Base-by-base conservation (phyloP, 495 filamentous ascomycete genomes). In the Elasticomyces elasticus region DNA sequence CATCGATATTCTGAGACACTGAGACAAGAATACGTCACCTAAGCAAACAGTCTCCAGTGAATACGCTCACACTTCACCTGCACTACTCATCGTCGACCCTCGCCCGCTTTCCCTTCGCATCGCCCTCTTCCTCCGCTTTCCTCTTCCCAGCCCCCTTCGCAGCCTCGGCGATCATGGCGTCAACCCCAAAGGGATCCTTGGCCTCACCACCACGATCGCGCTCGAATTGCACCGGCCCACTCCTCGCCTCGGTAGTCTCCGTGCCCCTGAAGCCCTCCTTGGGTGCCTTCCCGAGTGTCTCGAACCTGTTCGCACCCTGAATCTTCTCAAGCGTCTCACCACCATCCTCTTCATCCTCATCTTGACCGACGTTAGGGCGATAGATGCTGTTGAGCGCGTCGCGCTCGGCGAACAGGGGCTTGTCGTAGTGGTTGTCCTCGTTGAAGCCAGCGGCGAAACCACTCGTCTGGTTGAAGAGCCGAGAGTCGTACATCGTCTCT, bases 141-240 rank as follows among this genome's bases (percentile, higher is more conserved):
- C 90, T 82, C 66, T 94, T 72, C 42, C 66, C 67, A 17, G 64
- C 66, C 1, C 73, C 64, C 55, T 80, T 71, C 58, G 69, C 83
- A 66, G 86, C 87, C 67, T 94, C 87, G 23, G 75, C 78, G 64
- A 99, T 84, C 75, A 98, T 94, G 62, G 84, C 86, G 61, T 95
- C 88, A 54, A 97, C 89, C 27, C 89, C 85, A 61, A 97, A 97
- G 6, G 89, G 87, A 72, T 96, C 90, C 2, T n/a, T n/a, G n/a
- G 49, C 27, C 26, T 33, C 42, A 20, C 33, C 57, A 17, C 74
- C 77, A 5, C 69, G 73, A 58, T 96, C 92, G 71, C 92, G 94
- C 72, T 97, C 92, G 66, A 99, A 99, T 65, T 94, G 87, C n/a
- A 99, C 92, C 1, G 94, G 92, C 20, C 92, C 92, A 89, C 85